phyloP scores from a whole-genome alignment of 2,329 filamentous ascomycete genomes.

The Fusarium beomiforme region DNA sequence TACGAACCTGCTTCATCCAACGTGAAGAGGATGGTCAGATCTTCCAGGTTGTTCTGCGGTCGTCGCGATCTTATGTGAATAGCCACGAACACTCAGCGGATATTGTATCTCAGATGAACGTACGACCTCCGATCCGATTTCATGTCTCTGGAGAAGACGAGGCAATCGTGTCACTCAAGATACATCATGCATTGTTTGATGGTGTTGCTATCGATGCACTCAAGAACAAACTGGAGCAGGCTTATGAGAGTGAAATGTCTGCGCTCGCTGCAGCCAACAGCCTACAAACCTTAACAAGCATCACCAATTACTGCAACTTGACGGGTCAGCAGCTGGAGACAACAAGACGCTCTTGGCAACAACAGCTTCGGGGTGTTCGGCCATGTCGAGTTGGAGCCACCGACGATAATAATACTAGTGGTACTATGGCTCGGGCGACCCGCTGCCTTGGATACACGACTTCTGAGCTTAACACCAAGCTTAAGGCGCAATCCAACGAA shows the following conservation, averaged over 20 bases:
- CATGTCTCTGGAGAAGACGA: accelerated
- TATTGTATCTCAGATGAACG: slow-evolving; percentile 1
- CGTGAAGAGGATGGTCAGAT: slow-evolving; percentile 14
- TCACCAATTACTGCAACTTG: neutral
- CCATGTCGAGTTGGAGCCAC: neutral
- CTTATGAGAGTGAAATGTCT: neutral
- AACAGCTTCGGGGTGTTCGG: neutral
- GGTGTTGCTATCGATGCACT: slow-evolving; percentile 5
- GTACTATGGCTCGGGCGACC: slow-evolving; percentile 4
- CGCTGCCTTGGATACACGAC: neutral
- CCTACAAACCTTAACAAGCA: neutral
- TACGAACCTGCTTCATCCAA: slow-evolving; percentile 22
- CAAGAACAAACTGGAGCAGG: slow-evolving; percentile 1
- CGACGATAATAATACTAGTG: neutral
- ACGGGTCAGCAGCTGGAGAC: neutral
- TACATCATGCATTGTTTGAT: slow-evolving; percentile 21
- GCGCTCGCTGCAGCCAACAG: accelerated
- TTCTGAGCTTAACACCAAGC: neutral
- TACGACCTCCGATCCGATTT: neutral
- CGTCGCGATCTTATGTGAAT: neutral
- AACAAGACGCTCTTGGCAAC: neutral
- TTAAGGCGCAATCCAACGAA: neutral
- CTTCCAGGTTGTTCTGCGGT: slow-evolving; percentile 14
- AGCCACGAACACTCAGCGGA: neutral
- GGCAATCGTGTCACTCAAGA: neutral